Evolutionary conservation across 345 rosid genomes (phyloP), one percentile per base, ranked within the genome.

Genomic region (Cochlearia excelsa): DNA sequence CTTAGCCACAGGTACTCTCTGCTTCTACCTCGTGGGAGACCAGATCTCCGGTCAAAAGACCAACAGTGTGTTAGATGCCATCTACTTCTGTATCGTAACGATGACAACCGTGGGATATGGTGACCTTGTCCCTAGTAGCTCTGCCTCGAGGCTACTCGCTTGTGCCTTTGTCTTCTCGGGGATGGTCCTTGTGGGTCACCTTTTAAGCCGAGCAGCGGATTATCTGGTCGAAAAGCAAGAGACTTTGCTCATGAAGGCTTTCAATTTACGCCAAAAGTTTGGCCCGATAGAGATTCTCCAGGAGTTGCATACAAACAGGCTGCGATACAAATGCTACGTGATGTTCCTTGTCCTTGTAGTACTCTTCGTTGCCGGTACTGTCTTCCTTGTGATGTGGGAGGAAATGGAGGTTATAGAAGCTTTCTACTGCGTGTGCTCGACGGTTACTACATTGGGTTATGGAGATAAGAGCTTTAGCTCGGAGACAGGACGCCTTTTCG

Each of bases 81-180:
- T 85, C 16, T 93, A 88, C 61, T 86, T 88, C 70, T 82, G 88
- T 56, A 63, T 86, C 0, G 95, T 86, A 16, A 93, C 95, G 2
- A 88, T 93, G 99, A 93, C 99, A 38, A 86, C 91, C 0, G 93
- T 93, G 23, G 97, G 99, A 57, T 93, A 93, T 47, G 97, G 99
- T 35, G 99, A 93, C 81, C 90, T 93, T 5, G 89, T 86, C 34
- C 99, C 97, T 6, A 58, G 57, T 40, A 85, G 79, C 40, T 58
- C 55, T 49, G 42, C 62, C n/a, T 59, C 81, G 0, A 86, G 86
- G 63, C 77, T 93, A 48, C 82, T 93, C 11, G 86, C 94, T 49
- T 86, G 88, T 62, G 72, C 73, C n/a, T 92, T 78, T 73, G 97
- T 93, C 70, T 93, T 88, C 78, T 16, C 77, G 0, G 97, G 99